Base-by-base conservation (phyloP, 495 filamentous ascomycete genomes). In the Lasiosphaeria ovina region DNA sequence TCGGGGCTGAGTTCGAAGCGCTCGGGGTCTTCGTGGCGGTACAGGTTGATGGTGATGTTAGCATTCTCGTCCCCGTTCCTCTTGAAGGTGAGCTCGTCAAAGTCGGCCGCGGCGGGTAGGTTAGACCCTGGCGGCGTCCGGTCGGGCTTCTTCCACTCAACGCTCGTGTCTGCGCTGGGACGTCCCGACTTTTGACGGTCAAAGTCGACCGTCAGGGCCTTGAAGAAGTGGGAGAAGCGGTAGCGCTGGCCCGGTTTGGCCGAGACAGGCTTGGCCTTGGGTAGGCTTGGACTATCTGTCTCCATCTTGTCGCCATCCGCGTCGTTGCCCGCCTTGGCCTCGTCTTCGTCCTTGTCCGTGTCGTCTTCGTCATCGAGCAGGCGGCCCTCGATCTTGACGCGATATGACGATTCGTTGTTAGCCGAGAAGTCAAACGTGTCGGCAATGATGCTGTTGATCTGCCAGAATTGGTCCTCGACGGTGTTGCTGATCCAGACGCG, bases 401-500 rank as follows among this genome's bases (percentile, higher is more conserved):
- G 87, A 71, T 93, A 98, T 6, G 87, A 89, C 9, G 87, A 84
- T 51, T 87, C 84, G 38, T 80, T 75, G 59, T 83, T 89, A 38
- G 81, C 82, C 49, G 79, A 83, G 63, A 93, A 93, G 68, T 92
- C 90, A 59, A 92, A 92, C 12, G 78, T 79, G 63, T 91, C 86
- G 60, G 84, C 76, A 55, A 85, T 86, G 59, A 89, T 73, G 35
- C 72, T 76, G 60, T 78, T 83, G 14, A 78, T 81, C 77, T 98
- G 95, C 95, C 95, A 97, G 16, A 90, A 88, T 74, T 98, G 95
- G 66, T 90, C 89, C 74, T 98, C 93, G 31, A 88, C 90, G 1
- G 93, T 97, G 71, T 99, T 99, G 69, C 89, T 91, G 62, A 99
- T 88, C 91, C 92, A 98, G 58, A 99, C 86, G 62, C 92, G 88